Base-by-base conservation (phyloP, 2,329 filamentous ascomycete genomes). In the Neodidymelliopsis sp. region DNA sequence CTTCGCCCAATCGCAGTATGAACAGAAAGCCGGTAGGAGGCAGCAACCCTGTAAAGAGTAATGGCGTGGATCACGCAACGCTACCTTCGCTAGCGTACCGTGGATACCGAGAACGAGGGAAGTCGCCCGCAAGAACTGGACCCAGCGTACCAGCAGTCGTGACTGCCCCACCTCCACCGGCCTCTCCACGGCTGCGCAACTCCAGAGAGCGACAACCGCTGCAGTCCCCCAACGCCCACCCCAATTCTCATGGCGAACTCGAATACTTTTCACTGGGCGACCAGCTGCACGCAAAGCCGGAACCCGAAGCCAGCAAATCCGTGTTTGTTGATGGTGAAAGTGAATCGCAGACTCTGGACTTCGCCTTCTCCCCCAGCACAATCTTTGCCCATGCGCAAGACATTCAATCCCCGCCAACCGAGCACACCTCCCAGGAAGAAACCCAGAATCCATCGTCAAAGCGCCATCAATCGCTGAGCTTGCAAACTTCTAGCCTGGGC, bases 111-210 rank as follows among this genome's bases (percentile, higher is more conserved):
- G 67, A 68, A 39, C 59, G 63, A 46, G 67, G 65, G 39, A 70
- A 71, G 44, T 63, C 67, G 8, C 58, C 66, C 27, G 43, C 55
- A 37, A 61, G 53, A 27, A 57, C 48, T 29, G 62, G 63, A 19
- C 60, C 58, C 35, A 68, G 61, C 48, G 54, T 69, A 33, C 52
- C 65, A 36, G 67, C 67, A 41, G 59, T 67, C 45, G 65, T 70
- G 19, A 62, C 60, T 39, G 63, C 61, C 39, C 57, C 65, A 30
- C 67, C 59, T 39, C 57, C 60, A 20, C 67, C 66, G 13, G 50
- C 63, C 22, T 72, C 69, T 23, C 69, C 69, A 13, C 68, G 68
- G 27, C 49, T 72, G 29, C 66, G 69, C 19, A 67, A 70, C 31
- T 71, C 69, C 11, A 57, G 66, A 45, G 69, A 72, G 47, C 45